Evolutionary conservation across 2,329 filamentous ascomycete species (phyloP), one percentile per base, ranked within the genome.

Genomic region (Paraconiothyrium sp.): DNA sequence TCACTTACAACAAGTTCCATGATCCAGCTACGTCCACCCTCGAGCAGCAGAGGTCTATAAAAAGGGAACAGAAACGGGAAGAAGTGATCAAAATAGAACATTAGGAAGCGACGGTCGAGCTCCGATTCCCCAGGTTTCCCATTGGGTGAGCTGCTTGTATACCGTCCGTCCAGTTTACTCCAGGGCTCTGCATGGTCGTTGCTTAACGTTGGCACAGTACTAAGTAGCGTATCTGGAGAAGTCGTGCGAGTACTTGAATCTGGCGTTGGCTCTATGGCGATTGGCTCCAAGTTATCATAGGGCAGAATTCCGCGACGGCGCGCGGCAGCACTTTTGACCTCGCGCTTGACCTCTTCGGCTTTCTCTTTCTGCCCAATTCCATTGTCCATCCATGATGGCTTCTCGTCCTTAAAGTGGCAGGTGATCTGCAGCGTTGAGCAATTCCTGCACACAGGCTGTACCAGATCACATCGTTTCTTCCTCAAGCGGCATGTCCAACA

Each of bases 341-440:
- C 59, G 37, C 54, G 47, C 49, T 62, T 66, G 58, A 66, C 7
- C 37, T 50, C 51, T 47, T 51, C 51, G 41, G 59, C 56, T 43
- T 58, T 58, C 35, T 41, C 46, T 58, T 58, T 58, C 35, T 58
- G 46, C 16, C 46, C 35, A 43, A 11, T 10, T 51, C 51, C 58
- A 44, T 34, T 43, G 39, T 60, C 58, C 58, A 60, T 60, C 58
- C 58, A 60, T 16, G 43, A 22, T 43, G 58, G 58, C 52, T 50
- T 58, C 32, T 50, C 43, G 4, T 50, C 46, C 16, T 35, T 47
- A 34, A 58, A 58, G 14, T 58, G 32, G 43, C 58, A 60, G 22
- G 82, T 82, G 60, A 89, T 88, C 56, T 85, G 82, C 24, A 89
- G 82, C 1, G 77, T 72, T 14, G 75, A 72, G 74, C 87, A 89